Percentiles rank a stretch among this genome's conserved stretches.
phyloP scores from a whole-genome alignment of 352 stramenopile species.

The Phytophthora crassamura region DNA sequence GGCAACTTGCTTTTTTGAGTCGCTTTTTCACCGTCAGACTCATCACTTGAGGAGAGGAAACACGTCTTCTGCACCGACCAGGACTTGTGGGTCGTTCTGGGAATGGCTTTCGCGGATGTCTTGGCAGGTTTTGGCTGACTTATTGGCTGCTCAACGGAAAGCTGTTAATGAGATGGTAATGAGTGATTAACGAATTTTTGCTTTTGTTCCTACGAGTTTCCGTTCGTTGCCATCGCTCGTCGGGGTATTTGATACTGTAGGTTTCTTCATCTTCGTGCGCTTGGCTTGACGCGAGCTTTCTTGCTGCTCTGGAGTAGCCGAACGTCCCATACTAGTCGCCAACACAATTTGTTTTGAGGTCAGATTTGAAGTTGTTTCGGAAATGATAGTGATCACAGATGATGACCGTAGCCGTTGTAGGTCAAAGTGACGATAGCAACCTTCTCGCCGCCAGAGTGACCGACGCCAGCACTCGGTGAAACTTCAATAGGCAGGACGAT shows the following conservation, averaged over 20 bases:
- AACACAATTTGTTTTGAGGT: no score
- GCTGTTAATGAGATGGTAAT: neutral
- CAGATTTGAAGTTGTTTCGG: no score
- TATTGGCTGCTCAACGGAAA: neutral
- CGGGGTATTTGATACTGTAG: neutral
- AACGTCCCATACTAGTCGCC: no score
- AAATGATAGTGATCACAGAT: no score
- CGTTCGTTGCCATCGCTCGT: neutral
- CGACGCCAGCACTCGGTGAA: no score
- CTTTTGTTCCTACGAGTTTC: slow-evolving; percentile 10
- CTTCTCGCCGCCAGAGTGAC: no score
- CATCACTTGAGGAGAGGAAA: slow-evolving; percentile 28
- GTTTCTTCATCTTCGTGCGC: slow-evolving; percentile 1
- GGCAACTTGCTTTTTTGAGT: slow-evolving; percentile 13
- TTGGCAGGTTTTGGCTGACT: neutral
- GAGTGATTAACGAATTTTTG: no score
- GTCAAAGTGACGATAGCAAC: no score
- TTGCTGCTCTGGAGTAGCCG: no score
- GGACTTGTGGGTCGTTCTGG: slow-evolving; percentile 3
- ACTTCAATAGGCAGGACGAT: no score
- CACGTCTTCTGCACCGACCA: slow-evolving; percentile 21
- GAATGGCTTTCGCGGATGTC: neutral
- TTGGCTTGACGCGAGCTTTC: no score
- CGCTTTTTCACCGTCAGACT: slow-evolving; percentile 9
- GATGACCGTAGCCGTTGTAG: no score